phyloP scores from a whole-genome alignment of 2,329 filamentous ascomycete species.

The Sporothrix inflata region DNA sequence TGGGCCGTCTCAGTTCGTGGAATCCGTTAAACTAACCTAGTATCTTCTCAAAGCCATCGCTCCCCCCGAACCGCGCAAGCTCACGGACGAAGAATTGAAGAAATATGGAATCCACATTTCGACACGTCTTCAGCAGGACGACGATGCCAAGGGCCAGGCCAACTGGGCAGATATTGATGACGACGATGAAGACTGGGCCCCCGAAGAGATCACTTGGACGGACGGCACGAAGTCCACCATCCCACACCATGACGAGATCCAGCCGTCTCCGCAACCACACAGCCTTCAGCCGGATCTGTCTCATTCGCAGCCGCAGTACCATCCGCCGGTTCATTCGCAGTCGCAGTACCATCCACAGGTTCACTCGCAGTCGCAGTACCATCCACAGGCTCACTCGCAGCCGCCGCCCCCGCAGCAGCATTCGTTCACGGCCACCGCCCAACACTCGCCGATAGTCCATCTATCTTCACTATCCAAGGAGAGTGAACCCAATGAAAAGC shows the following conservation, averaged over 20 bases:
- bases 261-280: slow-evolving; percentile 35
- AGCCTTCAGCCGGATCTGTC: background rate
- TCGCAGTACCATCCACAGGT: slow-evolving; percentile 20
- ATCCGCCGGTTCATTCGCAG: background rate
- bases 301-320: slow-evolving; percentile 26
- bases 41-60: slow-evolving; percentile 53
- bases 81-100: slow-evolving; percentile 84
- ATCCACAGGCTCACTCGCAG: background rate
- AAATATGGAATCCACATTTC: slow-evolving; percentile 87
- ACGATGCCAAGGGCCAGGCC: slow-evolving; percentile 64
- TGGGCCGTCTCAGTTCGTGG: no score
- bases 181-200: slow-evolving; percentile 85
- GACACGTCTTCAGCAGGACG: slow-evolving; percentile 73
- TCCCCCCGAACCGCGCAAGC: slow-evolving; percentile 74
- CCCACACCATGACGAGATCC: slow-evolving; percentile 61
- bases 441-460: slow-evolving; percentile 6
- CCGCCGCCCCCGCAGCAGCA: slow-evolving; percentile 30
- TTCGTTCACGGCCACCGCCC: slow-evolving; percentile 12
- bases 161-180: slow-evolving; percentile 93
- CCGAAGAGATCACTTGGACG: slow-evolving; percentile 84
- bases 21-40: background rate
- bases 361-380: slow-evolving; percentile 25
- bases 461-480: slow-evolving; percentile 35
- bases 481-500: slow-evolving; percentile 45
- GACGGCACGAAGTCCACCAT: slow-evolving; percentile 83